Percentiles rank a stretch among this genome's conserved stretches.
Conservation (phyloP, 257 asterid genomes). For the Scutellaria galericulata region DNA sequence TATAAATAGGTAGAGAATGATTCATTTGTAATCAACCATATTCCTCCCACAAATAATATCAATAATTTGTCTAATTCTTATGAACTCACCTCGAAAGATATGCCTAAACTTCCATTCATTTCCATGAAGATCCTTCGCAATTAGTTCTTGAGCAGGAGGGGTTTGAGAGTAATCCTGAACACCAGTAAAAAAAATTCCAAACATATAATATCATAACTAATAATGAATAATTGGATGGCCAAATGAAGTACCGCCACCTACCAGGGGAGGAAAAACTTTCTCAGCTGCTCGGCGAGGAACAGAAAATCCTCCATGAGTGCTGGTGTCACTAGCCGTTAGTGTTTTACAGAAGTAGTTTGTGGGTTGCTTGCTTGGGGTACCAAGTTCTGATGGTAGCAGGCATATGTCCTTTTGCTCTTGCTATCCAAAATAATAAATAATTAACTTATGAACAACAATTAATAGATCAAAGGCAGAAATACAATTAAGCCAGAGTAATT, state of each 20-base stretch:
- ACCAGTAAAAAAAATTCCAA: constrained; percentile 7
- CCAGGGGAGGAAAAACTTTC: constrained; percentile 97
- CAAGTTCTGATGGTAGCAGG: constrained; percentile 87
- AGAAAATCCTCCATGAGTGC: constrained; percentile 98
- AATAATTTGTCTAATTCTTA: neutral
- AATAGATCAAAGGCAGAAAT: constrained; percentile 27
- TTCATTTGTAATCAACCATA: too few relatives aligned
- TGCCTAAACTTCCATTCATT: constrained; percentile 98
- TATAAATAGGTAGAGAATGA: too few relatives aligned
- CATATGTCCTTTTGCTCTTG: constrained; percentile 96
- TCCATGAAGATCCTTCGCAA: constrained; percentile 96
- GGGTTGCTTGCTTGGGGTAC: constrained; percentile 91
- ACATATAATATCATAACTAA: constrained; percentile 17
- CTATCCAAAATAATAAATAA: constrained; percentile 43
- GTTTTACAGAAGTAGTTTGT: constrained; percentile 92
- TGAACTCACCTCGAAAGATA: constrained; percentile 80
- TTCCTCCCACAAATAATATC: neutral
- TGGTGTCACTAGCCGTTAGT: constrained; percentile 90
- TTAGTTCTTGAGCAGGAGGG: constrained; percentile 91
- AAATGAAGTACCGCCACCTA: constrained; percentile 42
- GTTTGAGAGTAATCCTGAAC: constrained; percentile 85
- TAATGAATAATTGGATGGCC: neutral
- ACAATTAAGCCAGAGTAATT: constrained; percentile 32
- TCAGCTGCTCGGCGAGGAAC: constrained; percentile 99
- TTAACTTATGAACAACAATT: constrained; percentile 8